A percentile compares a stretch with the other conserved stretches of the same genome.
Conservation (phyloP, 148 eudicot species). For the Chenopodium album region DNA sequence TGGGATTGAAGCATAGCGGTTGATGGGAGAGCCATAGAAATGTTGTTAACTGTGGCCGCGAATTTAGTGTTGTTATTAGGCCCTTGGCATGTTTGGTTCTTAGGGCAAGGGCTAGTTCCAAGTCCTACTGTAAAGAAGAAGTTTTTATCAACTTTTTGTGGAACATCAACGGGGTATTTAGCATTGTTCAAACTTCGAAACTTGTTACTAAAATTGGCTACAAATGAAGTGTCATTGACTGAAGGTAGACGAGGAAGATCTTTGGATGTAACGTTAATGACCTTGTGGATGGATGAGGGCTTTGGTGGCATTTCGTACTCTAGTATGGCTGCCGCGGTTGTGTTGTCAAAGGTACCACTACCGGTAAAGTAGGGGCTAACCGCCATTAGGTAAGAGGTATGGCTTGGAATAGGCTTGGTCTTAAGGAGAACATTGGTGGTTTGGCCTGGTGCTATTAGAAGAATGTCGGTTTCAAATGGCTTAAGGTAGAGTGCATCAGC, state of each 20-base stretch:
- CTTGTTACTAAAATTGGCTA: slow-evolving; percentile 39
- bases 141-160: slow-evolving; percentile 40
- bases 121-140: slow-evolving; percentile 63
- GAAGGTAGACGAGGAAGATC: slow-evolving; percentile 43
- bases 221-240: slow-evolving; percentile 52
- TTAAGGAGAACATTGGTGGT: slow-evolving; percentile 67
- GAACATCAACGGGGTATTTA: slow-evolving; percentile 48
- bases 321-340: slow-evolving; percentile 59
- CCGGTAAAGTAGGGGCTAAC: slow-evolving; percentile 65
- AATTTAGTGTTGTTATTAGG: slow-evolving; percentile 55
- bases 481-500: slow-evolving; percentile 64
- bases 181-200: slow-evolving; percentile 47
- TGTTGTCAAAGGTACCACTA: slow-evolving; percentile 60
- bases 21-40: slow-evolving; percentile 53
- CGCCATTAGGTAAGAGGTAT: slow-evolving; percentile 53
- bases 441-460: slow-evolving; percentile 62
- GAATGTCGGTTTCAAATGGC: slow-evolving; percentile 51
- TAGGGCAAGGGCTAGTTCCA: slow-evolving; percentile 54
- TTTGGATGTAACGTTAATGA: neutral
- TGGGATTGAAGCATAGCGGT: slow-evolving; percentile 50
- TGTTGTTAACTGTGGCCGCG: slow-evolving; percentile 52
- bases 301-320: slow-evolving; percentile 35
- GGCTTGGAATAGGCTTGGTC: slow-evolving; percentile 35
- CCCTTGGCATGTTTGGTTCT: slow-evolving; percentile 64
- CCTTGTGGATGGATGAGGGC: slow-evolving; percentile 10